These are phyloP conservation scores for Russula vinacea DNA, from an alignment of 768 basidiomycete genomes.

Conservation along the genomic window DNA sequence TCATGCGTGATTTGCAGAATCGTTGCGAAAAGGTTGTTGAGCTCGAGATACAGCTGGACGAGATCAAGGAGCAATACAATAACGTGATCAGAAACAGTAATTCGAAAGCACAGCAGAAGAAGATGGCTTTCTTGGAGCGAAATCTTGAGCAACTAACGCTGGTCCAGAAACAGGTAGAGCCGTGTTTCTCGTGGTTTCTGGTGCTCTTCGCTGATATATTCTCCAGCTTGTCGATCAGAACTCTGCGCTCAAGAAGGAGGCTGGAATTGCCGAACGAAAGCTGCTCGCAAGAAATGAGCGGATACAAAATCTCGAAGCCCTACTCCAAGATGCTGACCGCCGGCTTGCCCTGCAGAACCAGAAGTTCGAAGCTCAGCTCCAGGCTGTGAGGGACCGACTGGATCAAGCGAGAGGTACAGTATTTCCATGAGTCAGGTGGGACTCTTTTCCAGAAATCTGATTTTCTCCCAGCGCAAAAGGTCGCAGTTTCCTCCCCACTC, in stretches of 20 bases:
- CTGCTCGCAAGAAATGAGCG: constrained; percentile 94
- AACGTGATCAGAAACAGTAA: constrained; percentile 98
- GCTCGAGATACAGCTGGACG: constrained; percentile 96
- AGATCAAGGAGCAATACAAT: constrained; percentile 98
- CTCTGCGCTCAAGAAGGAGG: constrained; percentile 94
- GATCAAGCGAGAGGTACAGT: constrained; percentile 93
- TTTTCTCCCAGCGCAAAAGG: constrained; percentile 65
- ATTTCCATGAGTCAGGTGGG: background rate
- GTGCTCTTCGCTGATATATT: constrained; percentile 19
- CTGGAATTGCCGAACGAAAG: constrained; percentile 94
- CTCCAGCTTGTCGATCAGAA: constrained; percentile 95
- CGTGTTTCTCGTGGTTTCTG: constrained; percentile 4
- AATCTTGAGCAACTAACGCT: constrained; percentile 93
- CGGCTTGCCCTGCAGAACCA: constrained; percentile 89
- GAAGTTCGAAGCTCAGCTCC: constrained; percentile 92
- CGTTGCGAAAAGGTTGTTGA: constrained; percentile 99
- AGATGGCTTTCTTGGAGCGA: constrained; percentile 97
- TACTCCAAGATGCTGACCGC: constrained; percentile 91
- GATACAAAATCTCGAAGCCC: constrained; percentile 91
- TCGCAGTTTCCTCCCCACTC: constrained; percentile 63
- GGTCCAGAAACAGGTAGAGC: constrained; percentile 90
- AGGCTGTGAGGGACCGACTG: constrained; percentile 86
- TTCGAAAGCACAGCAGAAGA: constrained; percentile 97
- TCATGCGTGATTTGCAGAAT: constrained; percentile 98
- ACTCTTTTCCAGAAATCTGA: constrained; percentile 26